These are phyloP conservation scores for Cercospora sp. DNA, from an alignment of 2,329 filamentous ascomycete genomes.

Conservation along the genomic window DNA sequence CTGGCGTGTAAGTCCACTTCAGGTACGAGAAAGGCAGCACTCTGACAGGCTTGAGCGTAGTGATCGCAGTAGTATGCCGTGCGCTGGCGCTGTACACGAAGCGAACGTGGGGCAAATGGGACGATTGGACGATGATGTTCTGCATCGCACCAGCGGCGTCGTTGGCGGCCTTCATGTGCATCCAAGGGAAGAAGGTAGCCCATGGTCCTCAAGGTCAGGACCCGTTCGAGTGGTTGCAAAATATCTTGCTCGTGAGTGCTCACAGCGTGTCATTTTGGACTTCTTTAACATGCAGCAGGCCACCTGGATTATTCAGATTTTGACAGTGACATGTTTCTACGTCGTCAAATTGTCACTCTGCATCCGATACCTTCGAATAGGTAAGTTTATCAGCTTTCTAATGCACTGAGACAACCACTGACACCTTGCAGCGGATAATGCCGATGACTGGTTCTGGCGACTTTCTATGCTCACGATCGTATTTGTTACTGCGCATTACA, in stretches of 20 bases:
- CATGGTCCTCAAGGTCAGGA: background rate
- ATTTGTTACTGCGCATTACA: background rate
- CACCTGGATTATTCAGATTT: background rate
- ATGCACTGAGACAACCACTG: background rate
- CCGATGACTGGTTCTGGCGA: constrained; percentile 4
- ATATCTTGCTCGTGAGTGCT: constrained; percentile 4
- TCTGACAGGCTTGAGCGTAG: background rate
- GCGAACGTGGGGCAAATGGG: constrained; percentile 7
- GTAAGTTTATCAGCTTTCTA: background rate
- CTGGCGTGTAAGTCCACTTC: constrained; percentile 2
- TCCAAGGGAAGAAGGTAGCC: background rate
- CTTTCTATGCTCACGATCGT: background rate
- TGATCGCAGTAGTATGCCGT: constrained; percentile 6
- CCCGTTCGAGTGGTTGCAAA: background rate
- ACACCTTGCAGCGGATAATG: constrained; percentile 1
- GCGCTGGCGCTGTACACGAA: constrained; percentile 1
- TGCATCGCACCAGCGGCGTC: constrained; percentile 1
- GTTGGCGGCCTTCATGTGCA: background rate
- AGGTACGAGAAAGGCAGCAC: background rate
- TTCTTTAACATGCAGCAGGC: background rate
- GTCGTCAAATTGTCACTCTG: constrained; percentile 4
- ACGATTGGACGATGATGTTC: constrained; percentile 11
- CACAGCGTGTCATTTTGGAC: too few relatives aligned
- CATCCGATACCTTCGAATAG: constrained; percentile 12
- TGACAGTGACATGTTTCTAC: background rate